These are phyloP conservation scores for Excoecaria agallocha DNA, from an alignment of 345 rosid species.

Conservation along the genomic window DNA sequence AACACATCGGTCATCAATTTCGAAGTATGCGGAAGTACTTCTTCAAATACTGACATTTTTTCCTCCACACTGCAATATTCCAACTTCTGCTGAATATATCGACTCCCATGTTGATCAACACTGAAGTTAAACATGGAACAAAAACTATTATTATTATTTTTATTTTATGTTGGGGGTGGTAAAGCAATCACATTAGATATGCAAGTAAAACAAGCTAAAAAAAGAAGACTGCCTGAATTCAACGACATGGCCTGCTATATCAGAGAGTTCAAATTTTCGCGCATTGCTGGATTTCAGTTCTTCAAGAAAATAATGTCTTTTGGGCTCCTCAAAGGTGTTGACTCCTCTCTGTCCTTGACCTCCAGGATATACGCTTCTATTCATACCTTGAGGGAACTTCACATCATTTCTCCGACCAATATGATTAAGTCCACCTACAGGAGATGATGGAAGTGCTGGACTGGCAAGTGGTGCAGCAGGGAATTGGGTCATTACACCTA, in stretches of 20 bases:
- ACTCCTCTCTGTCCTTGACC: conserved; percentile 21
- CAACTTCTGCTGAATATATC: conserved; percentile 96
- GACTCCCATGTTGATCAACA: conserved; percentile 98
- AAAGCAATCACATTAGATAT: conserved; percentile 20
- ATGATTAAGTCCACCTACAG: conserved; percentile 20
- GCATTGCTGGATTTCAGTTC: conserved; percentile 30
- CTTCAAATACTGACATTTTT: conserved; percentile 76
- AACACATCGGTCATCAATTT: conserved; percentile 95
- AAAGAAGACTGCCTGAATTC: conserved; percentile 28
- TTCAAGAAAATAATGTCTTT: conserved; percentile 28
- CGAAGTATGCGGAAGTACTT: conserved; percentile 86
- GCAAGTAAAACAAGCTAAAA: conserved; percentile 15
- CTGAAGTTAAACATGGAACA: conserved; percentile 39
- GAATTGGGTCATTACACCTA: conserved; percentile 25
- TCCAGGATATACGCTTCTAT: conserved; percentile 20
- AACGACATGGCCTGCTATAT: conserved; percentile 23
- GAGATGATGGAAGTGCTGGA: conserved; percentile 23
- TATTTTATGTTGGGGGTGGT: not conserved
- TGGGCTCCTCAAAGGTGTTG: conserved; percentile 23
- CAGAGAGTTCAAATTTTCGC: conserved; percentile 26
- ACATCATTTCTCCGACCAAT: conserved; percentile 15
- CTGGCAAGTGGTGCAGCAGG: conserved; percentile 24
- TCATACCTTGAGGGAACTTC: conserved; percentile 17
- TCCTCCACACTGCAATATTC: conserved; percentile 77
- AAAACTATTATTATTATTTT: not conserved